These are phyloP conservation scores for Xylaria nigripes DNA, from an alignment of 495 filamentous ascomycete species.

Conservation along the genomic window DNA sequence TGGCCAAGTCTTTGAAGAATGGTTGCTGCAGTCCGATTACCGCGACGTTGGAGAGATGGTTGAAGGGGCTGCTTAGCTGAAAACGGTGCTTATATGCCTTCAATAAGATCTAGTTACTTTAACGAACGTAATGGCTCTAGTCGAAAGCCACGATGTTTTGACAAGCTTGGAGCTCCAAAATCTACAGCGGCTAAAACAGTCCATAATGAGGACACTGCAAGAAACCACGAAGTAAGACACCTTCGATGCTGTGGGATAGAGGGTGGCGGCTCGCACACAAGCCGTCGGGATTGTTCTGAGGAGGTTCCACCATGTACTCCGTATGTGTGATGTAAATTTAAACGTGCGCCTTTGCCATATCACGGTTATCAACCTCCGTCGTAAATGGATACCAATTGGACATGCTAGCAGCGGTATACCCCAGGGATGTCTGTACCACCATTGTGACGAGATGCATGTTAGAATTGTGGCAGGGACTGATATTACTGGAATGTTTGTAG, in stretches of 20 bases:
- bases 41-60: background rate
- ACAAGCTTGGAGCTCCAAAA: background rate
- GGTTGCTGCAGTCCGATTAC: background rate
- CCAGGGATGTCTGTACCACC: too few relatives aligned
- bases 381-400: too few relatives aligned
- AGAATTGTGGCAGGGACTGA: background rate
- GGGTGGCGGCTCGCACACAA: too few relatives aligned
- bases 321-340: too few relatives aligned
- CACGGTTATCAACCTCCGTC: too few relatives aligned
- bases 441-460: too few relatives aligned
- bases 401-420: too few relatives aligned
- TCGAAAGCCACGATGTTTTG: background rate
- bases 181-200: background rate
- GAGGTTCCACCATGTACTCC: too few relatives aligned
- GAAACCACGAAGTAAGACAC: background rate
- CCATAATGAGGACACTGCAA: background rate
- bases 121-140: background rate
- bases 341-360: too few relatives aligned
- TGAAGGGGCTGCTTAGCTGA: background rate
- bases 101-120: background rate
- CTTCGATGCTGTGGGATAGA: background rate
- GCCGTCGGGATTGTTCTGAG: too few relatives aligned
- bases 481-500: background rate
- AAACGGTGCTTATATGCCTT: background rate
- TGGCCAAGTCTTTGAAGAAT: background rate